phyloP scores from a whole-genome alignment of 2,329 filamentous ascomycete genomes.

The Trichoderma atrobrunneum region DNA sequence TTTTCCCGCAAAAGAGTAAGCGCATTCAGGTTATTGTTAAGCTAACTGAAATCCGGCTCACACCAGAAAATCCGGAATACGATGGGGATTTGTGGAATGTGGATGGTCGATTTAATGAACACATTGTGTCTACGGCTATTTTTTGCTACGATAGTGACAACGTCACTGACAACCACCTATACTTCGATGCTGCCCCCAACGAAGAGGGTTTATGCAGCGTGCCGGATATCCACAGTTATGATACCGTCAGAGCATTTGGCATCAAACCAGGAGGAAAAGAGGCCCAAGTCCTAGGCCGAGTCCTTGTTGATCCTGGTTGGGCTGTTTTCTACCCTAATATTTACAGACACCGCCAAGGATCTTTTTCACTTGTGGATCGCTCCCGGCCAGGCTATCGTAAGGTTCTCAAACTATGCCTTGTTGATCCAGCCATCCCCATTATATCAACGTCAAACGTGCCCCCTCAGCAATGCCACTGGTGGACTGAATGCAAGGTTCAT shows the following conservation, averaged over 20 bases:
- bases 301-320: accelerated
- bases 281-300: background rate
- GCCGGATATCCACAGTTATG: too few species aligned
- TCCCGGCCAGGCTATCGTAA: background rate
- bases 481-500: background rate
- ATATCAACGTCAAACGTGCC: background rate
- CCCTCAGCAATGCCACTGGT: background rate
- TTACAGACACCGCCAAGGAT: background rate
- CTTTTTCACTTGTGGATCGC: background rate
- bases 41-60: background rate
- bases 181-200: too few species aligned
- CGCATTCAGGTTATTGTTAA: background rate
- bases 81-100: background rate
- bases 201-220: too few species aligned
- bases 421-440: background rate
- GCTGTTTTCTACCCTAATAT: background rate
- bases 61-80: background rate
- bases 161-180: background rate
- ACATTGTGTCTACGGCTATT: background rate
- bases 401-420: background rate
- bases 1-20: too few species aligned
- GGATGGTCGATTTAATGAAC: background rate
- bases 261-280: too few species aligned
- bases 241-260: too few species aligned
- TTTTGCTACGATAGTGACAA: background rate